Evolutionary conservation across 139 green algal genomes (phyloP).

Genomic region (Limnomonas spitsbergensis): DNA sequence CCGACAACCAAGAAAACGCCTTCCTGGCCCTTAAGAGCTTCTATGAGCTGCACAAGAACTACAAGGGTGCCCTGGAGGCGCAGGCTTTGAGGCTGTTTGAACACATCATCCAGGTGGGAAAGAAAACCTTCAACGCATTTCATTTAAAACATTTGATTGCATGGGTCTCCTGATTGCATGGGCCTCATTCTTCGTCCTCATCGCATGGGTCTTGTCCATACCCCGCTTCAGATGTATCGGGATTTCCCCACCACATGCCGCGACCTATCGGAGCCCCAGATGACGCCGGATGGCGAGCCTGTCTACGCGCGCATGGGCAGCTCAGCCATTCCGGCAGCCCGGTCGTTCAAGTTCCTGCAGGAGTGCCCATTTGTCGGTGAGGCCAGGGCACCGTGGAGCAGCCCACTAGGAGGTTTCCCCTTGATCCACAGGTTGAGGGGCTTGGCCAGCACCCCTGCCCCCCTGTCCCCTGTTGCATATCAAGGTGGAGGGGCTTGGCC

Average conservation of each 20-base stretch:
- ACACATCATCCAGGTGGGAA: constrained; percentile 70
- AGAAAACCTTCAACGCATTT: too few relatives aligned
- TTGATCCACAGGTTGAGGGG: too few relatives aligned
- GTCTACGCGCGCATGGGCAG: constrained; percentile 23
- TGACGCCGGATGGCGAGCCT: constrained; percentile 17
- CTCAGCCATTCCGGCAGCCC: constrained; percentile 34
- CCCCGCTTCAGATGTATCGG: constrained; percentile 42
- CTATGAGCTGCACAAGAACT: constrained; percentile 89
- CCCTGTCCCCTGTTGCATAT: too few relatives aligned
- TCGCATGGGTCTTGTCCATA: too few relatives aligned
- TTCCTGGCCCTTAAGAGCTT: constrained; percentile 72
- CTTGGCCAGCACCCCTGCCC: too few relatives aligned
- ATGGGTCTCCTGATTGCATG: too few relatives aligned
- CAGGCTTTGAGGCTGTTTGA: constrained; percentile 74
- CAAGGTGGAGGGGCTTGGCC: too few relatives aligned
- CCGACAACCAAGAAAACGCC: constrained; percentile 89
- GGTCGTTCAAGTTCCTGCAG: constrained; percentile 83
- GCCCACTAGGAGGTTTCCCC: too few relatives aligned
- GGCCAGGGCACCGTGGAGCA: too few relatives aligned
- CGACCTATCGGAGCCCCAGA: constrained; percentile 29
- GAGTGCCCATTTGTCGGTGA: constrained; percentile 78
- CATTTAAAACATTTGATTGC: too few relatives aligned
- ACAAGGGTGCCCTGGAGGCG: constrained; percentile 55
- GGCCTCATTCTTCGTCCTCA: too few relatives aligned
- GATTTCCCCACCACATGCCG: constrained; percentile 30